Evolutionary conservation across 768 basidiomycete species (phyloP), one percentile per base, ranked within the genome.

Genomic region (Clitopilus hobsonii): DNA sequence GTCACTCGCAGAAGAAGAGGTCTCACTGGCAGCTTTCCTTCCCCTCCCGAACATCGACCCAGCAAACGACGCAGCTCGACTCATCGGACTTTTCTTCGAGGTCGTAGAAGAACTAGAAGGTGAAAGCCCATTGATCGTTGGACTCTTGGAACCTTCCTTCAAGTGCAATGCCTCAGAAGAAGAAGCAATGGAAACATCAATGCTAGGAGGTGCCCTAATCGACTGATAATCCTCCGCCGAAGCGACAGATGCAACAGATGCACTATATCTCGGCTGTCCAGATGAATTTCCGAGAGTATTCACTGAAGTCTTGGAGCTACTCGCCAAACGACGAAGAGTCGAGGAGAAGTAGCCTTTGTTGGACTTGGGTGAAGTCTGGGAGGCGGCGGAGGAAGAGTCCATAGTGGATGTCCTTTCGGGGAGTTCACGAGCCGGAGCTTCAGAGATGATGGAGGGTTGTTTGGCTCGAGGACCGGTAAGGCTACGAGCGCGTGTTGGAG

Each of bases 141-240:
- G 82, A 80, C 78, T 80, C 83, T 5, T 70, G 64, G 32, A 77
- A 67, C 0, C 74, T 24, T 68, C 67, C 57, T 68, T 62, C 20
- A 59, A 60, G 38, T n/a, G n/a, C n/a, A n/a, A n/a, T n/a, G n/a
- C n/a, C n/a, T 69, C 61, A 24, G 66, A 70, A 27, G 69, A 73
- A 51, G 74, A 72, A 23, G 62, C 53, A 8, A 69, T 63, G 1
- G 69, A 67, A 29, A 64, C 69, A 14, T 57, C 68, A 26, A 56
- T 66, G 29, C 57, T 56, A 48, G 65, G 55, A 52, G 74, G 72
- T 14, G 26, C 30, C 24, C 27, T 51, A 6, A 18, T 18, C 10
- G 26, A 51, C 14, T 51, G 24, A 5, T 26, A 86, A 60, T 88
- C 86, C 58, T 89, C 87, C 5, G 84, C 86, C 0, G 86, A 88